Percentiles rank a stretch among this genome's conserved stretches.
Evolutionary conservation across 352 stramenopile species (phyloP).

Genomic region (Plasmopara muralis): DNA sequence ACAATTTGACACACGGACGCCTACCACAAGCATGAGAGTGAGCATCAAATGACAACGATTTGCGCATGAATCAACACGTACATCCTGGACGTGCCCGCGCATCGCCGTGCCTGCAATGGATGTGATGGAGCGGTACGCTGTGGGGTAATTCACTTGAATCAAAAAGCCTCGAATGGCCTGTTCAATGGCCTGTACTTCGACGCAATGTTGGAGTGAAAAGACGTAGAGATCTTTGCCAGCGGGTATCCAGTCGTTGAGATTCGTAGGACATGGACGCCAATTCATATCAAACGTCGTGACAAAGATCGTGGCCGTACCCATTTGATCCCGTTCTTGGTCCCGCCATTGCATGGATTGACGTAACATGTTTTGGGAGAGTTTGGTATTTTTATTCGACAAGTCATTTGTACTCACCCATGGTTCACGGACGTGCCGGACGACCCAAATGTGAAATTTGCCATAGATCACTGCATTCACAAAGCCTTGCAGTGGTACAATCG

Average conservation of each 20-base stretch:
- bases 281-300: constrained; percentile 82
- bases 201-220: constrained; percentile 72
- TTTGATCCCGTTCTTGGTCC: constrained; percentile 48
- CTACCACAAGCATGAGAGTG: constrained; percentile 25
- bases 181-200: constrained; percentile 58
- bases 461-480: constrained; percentile 85
- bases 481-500: constrained; percentile 73
- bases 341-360: constrained; percentile 28
- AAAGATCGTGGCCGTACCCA: constrained; percentile 70
- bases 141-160: constrained; percentile 73
- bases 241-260: constrained; percentile 71
- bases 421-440: constrained; percentile 51
- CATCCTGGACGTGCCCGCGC: constrained; percentile 54
- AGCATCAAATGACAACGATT: not conserved
- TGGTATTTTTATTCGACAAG: constrained; percentile 34
- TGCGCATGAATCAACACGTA: constrained; percentile 12
- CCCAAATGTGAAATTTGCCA: constrained; percentile 78
- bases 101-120: constrained; percentile 63
- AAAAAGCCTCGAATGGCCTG: constrained; percentile 64
- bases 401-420: constrained; percentile 27
- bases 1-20: constrained; percentile 75
- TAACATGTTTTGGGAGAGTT: constrained; percentile 37
- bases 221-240: constrained; percentile 73
- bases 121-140: constrained; percentile 69
- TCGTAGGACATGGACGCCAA: constrained; percentile 55